Conservation (phyloP, 2,329 filamentous ascomycete species). For the Drechslerella stenobrocha region DNA sequence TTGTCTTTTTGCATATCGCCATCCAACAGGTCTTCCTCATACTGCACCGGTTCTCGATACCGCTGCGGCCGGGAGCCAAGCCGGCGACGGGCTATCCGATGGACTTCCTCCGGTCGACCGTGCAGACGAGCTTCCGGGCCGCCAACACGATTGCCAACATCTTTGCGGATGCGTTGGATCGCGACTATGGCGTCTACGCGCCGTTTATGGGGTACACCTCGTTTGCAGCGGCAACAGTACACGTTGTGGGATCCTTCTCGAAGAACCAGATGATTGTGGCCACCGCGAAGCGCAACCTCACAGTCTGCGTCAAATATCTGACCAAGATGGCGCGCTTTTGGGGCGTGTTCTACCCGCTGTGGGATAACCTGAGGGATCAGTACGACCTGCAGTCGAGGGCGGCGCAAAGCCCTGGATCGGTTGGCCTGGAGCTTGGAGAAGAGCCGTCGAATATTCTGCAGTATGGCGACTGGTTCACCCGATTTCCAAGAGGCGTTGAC, state of each 20-base stretch:
- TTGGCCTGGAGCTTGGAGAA: slow-evolving; percentile 24
- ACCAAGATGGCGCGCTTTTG: slow-evolving; percentile 96
- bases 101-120: slow-evolving; percentile 74
- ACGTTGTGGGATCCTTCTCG: slow-evolving; percentile 88
- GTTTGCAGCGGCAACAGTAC: slow-evolving; percentile 90
- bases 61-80: slow-evolving; percentile 62
- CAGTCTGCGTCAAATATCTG: slow-evolving; percentile 85
- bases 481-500: slow-evolving; percentile 82
- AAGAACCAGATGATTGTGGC: slow-evolving; percentile 75
- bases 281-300: slow-evolving; percentile 78
- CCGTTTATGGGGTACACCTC: slow-evolving; percentile 95
- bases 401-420: slow-evolving; percentile 57
- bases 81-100: slow-evolving; percentile 68
- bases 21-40: slow-evolving; percentile 89
- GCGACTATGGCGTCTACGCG: slow-evolving; percentile 75
- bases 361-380: slow-evolving; percentile 85
- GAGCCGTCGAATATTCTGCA: slow-evolving; percentile 72
- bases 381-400: slow-evolving; percentile 66
- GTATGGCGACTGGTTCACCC: slow-evolving; percentile 96
- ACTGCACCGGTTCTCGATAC: slow-evolving; percentile 82
- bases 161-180: slow-evolving; percentile 71
- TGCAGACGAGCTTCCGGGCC: slow-evolving; percentile 75
- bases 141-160: slow-evolving; percentile 85
- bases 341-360: slow-evolving; percentile 98
- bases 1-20: slow-evolving; percentile 86